Conservation (phyloP, 148 eudicot genomes). For the Diospyros kaki region DNA sequence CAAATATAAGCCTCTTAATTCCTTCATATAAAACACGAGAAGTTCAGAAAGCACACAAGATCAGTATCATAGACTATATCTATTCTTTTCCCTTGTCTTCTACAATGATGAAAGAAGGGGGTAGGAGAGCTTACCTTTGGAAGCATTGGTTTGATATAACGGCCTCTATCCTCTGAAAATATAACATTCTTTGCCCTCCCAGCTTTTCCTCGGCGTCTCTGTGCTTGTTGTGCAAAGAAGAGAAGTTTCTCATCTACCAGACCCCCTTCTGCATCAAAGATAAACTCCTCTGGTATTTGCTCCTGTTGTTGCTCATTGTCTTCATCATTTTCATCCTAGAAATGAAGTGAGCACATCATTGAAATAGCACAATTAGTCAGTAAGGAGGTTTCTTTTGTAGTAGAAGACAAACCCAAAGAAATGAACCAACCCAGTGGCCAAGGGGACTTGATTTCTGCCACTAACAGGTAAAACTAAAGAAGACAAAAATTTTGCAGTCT, state of each 20-base stretch:
- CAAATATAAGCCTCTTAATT: background rate
- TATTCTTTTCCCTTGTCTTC: background rate
- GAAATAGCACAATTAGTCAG: constrained; percentile 10
- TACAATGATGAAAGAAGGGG: background rate
- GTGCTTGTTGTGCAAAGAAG: constrained; percentile 99
- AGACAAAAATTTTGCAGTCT: background rate
- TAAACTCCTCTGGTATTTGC: constrained; percentile 92
- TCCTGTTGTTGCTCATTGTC: constrained; percentile 85
- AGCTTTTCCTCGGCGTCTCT: constrained; percentile 88
- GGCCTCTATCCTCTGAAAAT: constrained; percentile 98
- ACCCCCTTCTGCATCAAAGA: constrained; percentile 98
- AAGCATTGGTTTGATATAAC: constrained; percentile 98
- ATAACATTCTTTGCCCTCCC: constrained; percentile 99
- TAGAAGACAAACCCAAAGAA: background rate
- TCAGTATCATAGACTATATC: background rate
- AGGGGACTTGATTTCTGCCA: background rate
- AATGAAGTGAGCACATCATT: constrained; percentile 14
- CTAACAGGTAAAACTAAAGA: background rate
- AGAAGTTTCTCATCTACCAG: constrained; percentile 97
- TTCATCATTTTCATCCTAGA: constrained; percentile 73
- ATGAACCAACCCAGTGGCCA: constrained; percentile 5
- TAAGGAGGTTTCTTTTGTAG: background rate
- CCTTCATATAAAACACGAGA: background rate
- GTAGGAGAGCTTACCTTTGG: constrained; percentile 61
- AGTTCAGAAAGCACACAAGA: constrained; percentile 3